A percentile compares a stretch with the other conserved stretches of the same genome.
Evolutionary conservation across 148 eudicot genomes (phyloP).

Genomic region (Fagopyrum esculentum): DNA sequence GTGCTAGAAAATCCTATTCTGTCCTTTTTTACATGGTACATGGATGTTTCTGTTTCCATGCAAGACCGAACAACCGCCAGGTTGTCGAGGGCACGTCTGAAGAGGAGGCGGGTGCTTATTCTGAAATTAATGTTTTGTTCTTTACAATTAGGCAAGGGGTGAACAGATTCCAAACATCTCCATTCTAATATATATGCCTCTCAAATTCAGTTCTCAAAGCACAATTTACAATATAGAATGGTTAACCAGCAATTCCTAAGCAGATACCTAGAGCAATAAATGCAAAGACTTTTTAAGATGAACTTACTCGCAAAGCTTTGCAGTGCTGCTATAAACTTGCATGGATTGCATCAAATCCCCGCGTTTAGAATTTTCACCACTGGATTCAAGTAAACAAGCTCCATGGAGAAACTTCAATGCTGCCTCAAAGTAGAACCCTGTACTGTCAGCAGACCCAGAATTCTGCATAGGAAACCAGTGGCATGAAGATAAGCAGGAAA

Average conservation of each 20-base stretch:
- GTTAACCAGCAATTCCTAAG: background rate
- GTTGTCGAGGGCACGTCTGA: too few relatives aligned
- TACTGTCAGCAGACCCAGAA: slow-evolving; percentile 62
- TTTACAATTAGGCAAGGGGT: background rate
- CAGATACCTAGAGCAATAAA: slow-evolving; percentile 6
- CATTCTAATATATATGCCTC: background rate
- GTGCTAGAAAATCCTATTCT: background rate
- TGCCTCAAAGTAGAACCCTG: slow-evolving; percentile 72
- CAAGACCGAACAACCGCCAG: background rate
- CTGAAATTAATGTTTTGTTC: background rate
- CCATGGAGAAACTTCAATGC: slow-evolving; percentile 89
- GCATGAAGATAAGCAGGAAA: background rate
- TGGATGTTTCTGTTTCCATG: background rate
- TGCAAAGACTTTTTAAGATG: background rate
- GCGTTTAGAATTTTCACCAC: slow-evolving; percentile 56
- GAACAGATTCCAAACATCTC: slow-evolving; percentile 2
- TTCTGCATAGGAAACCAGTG: slow-evolving; percentile 33
- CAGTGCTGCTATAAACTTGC: slow-evolving; percentile 84
- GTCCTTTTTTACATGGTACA: background rate
- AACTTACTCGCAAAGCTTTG: slow-evolving; percentile 91
- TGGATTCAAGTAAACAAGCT: slow-evolving; percentile 76
- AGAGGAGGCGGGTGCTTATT: background rate
- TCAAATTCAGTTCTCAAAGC: background rate
- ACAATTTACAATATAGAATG: background rate
- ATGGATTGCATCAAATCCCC: slow-evolving; percentile 57